Base-by-base conservation (phyloP, 1,139 yeast species). In the Lodderomyces theae region DNA sequence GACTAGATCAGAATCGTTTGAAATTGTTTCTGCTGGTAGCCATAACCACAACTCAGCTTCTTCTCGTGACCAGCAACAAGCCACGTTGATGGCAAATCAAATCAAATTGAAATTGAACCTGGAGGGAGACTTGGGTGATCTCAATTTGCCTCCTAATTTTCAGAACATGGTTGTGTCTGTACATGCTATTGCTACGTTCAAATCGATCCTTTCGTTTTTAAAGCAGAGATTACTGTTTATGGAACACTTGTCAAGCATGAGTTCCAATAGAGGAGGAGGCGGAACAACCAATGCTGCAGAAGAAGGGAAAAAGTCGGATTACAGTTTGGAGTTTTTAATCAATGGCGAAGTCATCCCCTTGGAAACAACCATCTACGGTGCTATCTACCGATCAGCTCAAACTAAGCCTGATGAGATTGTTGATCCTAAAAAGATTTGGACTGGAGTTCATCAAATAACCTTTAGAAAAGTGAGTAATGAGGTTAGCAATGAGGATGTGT, bases 101-200 rank as follows among this genome's bases (percentile, higher is more conserved):
- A 66, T 89, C 33, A 79, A 79, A 46, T 53, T 89, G 10, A 77
- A 72, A 46, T 66, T 89, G 15, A 58, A 58, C 2, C 59, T 59
- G n/a, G 65, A 57, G 7, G 56, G 52, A 9, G 42, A 38, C 10
- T 38, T 45, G 6, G 47, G 50, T 12, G 63, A 57, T 2, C 54
- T 54, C 18, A 48, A 48, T 23, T 43, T 63, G 1, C 68, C 74
- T 1, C 53, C 60, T 1, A 56, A 54, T 6, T 53, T 69, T 49
- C 66, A 66, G 29, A 66, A 67, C 28, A 56, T 82, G 53, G 63
- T 79, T 25, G 64, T 89, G 15, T 75, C 90, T 13, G 86, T 86
- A n/a, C 96, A 89, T 57, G 95, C 95, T 0, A 82, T 89, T 51
- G 95, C 96, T 0, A 85, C 96, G 0, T 83, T 88, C 56, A 77